Evolutionary conservation across 352 stramenopile species (phyloP).

Genomic region (Pythium folliculosum): DNA sequence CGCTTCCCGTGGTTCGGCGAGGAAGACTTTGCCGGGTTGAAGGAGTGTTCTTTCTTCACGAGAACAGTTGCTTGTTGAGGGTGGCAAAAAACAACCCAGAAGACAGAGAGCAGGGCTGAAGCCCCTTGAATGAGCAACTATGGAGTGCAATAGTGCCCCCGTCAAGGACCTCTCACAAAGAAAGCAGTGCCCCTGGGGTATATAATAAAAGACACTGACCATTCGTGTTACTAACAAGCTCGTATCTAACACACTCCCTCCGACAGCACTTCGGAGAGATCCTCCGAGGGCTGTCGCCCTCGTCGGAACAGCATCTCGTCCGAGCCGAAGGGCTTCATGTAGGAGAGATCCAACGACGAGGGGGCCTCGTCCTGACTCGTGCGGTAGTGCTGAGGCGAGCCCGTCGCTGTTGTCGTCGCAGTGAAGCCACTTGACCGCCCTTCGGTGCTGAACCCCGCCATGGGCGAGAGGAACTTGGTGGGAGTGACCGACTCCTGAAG

Average conservation of each 20-base stretch:
- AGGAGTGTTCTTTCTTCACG: conserved; percentile 34
- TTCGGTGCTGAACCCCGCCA: conserved; percentile 36
- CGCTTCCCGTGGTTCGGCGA: background rate
- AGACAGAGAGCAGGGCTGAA: background rate
- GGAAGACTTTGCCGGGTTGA: conserved; percentile 22
- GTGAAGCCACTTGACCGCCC: conserved; percentile 30
- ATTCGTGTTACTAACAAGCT: conserved; percentile 5
- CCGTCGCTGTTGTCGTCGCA: conserved; percentile 24
- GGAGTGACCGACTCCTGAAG: conserved; percentile 31
- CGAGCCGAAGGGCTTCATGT: conserved; percentile 66
- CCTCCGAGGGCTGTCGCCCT: conserved; percentile 68
- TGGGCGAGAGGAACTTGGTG: conserved; percentile 54
- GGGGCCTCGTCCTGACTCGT: conserved; percentile 43
- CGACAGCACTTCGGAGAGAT: conserved; percentile 71
- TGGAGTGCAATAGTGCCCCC: background rate
- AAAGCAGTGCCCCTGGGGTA: background rate
- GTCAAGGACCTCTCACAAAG: background rate
- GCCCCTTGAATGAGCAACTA: conserved; percentile 12
- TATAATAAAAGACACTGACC: background rate
- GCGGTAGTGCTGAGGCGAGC: conserved; percentile 36
- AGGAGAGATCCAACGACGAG: conserved; percentile 44
- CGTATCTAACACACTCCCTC: conserved; percentile 79
- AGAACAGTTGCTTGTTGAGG: conserved; percentile 26
- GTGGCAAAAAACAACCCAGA: background rate
- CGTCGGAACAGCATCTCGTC: conserved; percentile 69